A percentile compares a stretch with the other conserved stretches of the same genome.
Conservation (phyloP, 2,329 filamentous ascomycete genomes). For the Trichoderma sp. region DNA sequence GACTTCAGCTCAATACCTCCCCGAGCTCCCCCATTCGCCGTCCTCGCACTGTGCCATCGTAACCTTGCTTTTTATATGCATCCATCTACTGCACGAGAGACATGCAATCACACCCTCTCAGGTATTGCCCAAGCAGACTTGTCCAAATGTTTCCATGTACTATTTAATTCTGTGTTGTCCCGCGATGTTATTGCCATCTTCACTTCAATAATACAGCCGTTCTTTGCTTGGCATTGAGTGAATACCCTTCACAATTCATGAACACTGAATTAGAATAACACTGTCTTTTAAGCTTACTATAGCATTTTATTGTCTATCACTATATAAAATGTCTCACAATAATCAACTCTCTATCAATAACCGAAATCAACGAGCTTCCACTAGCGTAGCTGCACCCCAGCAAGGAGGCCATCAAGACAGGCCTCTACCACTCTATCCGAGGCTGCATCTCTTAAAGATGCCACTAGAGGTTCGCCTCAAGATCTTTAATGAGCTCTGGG, state of each 20-base stretch:
- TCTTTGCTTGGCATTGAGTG: neutral
- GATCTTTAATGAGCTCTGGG: conserved; percentile 3
- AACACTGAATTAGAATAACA: neutral
- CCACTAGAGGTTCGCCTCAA: conserved; percentile 10
- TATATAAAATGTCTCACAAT: neutral
- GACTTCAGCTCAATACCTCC: conserved; percentile 7
- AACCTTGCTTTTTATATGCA: neutral
- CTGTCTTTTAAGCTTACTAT: neutral
- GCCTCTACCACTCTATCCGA: neutral
- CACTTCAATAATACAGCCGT: neutral
- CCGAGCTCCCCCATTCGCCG: neutral
- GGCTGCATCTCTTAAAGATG: neutral
- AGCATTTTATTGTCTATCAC: neutral
- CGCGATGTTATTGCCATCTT: neutral
- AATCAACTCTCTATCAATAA: neutral
- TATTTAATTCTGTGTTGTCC: neutral
- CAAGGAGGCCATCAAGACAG: neutral
- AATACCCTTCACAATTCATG: neutral
- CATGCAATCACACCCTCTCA: conserved; percentile 3
- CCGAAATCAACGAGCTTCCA: neutral
- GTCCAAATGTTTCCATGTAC: neutral
- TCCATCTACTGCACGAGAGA: conserved; percentile 6
- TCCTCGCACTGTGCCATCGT: conserved; percentile 5
- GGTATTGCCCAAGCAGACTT: neutral
- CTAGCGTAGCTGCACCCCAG: neutral